Evolutionary conservation across 2,329 filamentous ascomycete species (phyloP).

Genomic region (Diaporthe longicolla): DNA sequence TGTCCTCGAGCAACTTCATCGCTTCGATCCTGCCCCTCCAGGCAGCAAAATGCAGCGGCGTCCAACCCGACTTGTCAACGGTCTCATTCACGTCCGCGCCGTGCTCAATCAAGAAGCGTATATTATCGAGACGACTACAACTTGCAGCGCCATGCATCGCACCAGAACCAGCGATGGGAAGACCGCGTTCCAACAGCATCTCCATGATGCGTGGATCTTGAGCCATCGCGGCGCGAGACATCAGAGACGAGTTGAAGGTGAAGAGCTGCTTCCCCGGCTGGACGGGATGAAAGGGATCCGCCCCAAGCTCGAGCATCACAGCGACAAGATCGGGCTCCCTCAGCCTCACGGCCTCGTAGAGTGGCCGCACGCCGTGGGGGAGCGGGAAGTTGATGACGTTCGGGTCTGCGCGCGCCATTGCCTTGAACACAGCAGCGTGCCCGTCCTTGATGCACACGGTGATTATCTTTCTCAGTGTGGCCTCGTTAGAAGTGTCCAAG

Average conservation of each 20-base stretch:
- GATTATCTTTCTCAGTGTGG: constrained; percentile 5
- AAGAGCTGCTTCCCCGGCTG: background rate
- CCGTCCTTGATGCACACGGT: constrained; percentile 2
- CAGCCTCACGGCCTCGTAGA: constrained; percentile 36
- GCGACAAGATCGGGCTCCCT: constrained; percentile 32
- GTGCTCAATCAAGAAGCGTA: constrained; percentile 29
- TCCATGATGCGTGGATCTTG: constrained; percentile 24
- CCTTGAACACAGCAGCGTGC: constrained; percentile 30
- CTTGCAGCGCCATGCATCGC: constrained; percentile 21
- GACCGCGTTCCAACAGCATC: constrained; percentile 19
- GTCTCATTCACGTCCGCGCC: constrained; percentile 22
- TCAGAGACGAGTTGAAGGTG: constrained; percentile 28
- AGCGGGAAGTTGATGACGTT: constrained; percentile 32
- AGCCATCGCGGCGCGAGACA: constrained; percentile 17
- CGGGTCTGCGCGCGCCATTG: constrained; percentile 29
- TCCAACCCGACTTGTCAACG: background rate
- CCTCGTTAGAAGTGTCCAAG: background rate
- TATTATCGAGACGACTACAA: constrained; percentile 15
- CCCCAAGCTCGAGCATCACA: constrained; percentile 30
- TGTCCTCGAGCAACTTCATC: constrained; percentile 33
- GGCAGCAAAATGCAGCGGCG: constrained; percentile 40
- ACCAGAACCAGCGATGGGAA: background rate
- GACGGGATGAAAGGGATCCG: constrained; percentile 30
- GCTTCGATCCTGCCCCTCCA: constrained; percentile 13
- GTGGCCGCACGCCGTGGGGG: constrained; percentile 20